Conservation (phyloP, 176 grass and related monocot species). For the Bonia amplexicaulis region DNA sequence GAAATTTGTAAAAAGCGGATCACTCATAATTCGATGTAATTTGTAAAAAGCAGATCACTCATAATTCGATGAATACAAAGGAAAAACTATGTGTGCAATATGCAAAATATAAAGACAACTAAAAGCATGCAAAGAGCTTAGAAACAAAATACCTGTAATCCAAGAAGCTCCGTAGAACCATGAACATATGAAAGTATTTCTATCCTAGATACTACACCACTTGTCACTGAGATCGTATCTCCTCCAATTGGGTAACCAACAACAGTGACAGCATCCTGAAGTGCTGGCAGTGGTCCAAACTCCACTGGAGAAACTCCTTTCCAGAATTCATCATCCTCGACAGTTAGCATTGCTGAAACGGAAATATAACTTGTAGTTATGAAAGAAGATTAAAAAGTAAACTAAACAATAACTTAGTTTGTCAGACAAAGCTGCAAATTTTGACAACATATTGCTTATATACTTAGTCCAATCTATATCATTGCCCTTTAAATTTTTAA, state of each 20-base stretch:
- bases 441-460: background rate
- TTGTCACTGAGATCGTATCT: conserved; percentile 96
- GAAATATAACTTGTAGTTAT: conserved; percentile 8
- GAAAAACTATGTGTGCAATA: background rate
- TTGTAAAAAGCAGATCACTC: background rate
- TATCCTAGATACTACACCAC: conserved; percentile 93
- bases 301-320: conserved; percentile 68
- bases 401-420: background rate
- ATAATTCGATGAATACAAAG: background rate
- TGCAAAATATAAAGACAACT: background rate
- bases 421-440: background rate
- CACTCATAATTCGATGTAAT: background rate
- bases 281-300: conserved; percentile 76
- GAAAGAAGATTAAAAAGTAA: conserved; percentile 10
- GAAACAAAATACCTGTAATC: conserved; percentile 67
- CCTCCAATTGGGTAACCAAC: conserved; percentile 99
- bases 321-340: conserved; percentile 96
- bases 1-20: background rate
- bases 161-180: conserved; percentile 94
- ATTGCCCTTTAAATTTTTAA: background rate
- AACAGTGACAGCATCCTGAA: conserved; percentile 96
- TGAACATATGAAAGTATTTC: conserved; percentile 99
- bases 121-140: conserved; percentile 10
- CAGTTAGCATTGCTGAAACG: conserved; percentile 78
- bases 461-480: background rate